Evolutionary conservation across 1,284 basidiomycete genomes (phyloP).

Genomic region (Rhizoctonia solani): DNA sequence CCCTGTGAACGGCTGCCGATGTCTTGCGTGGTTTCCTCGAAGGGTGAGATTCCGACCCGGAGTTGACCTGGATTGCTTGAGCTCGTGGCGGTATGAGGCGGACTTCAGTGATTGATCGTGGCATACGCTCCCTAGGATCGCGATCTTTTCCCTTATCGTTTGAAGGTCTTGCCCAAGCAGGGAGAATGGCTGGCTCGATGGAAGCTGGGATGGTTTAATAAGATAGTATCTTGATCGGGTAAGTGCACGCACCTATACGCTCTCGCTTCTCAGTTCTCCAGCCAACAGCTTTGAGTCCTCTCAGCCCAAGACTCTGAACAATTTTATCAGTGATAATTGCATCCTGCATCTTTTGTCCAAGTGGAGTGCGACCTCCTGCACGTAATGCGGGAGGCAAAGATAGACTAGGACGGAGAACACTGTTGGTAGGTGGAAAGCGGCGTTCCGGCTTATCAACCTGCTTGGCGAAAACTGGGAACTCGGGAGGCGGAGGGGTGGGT

Average conservation of each 20-base stretch:
- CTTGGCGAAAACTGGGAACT: conserved; percentile 1
- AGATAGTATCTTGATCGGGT: not conserved
- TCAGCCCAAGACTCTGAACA: not conserved
- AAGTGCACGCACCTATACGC: not conserved
- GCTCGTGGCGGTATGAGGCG: not conserved
- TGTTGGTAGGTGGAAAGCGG: not conserved
- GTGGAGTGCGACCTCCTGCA: not conserved
- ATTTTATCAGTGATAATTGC: not conserved
- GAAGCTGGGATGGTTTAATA: not conserved
- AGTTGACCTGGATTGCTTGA: not conserved
- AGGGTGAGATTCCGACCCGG: not conserved
- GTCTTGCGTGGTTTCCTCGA: not conserved
- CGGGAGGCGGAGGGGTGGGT: not conserved
- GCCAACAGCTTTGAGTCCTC: not conserved
- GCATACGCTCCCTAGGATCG: not conserved
- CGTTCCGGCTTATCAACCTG: not conserved
- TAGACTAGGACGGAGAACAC: not conserved
- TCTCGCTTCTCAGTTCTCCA: not conserved
- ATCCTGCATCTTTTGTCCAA: not conserved
- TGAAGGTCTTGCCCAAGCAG: not conserved
- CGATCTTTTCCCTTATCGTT: conserved; percentile 4
- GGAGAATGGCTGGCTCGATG: not conserved
- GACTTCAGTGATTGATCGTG: not conserved
- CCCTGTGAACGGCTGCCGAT: not conserved
- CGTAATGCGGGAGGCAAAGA: conserved; percentile 10